Conservation (phyloP, 352 stramenopile genomes). For the Pythium sp. region DNA sequence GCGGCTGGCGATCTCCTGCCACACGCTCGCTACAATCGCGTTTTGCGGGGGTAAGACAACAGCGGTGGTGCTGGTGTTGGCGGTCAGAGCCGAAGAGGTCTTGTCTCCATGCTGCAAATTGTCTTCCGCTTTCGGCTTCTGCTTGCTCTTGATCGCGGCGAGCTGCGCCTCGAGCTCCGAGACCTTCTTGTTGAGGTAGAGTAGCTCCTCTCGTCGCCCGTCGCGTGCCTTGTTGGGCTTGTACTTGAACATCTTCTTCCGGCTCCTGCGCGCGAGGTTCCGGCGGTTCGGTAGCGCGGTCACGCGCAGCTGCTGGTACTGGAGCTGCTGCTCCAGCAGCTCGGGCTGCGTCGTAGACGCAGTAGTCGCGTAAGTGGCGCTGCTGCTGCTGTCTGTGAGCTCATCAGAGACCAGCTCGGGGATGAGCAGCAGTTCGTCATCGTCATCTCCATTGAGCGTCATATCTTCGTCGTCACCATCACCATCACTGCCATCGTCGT, state of each 20-base stretch:
- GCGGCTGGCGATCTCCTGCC: slow-evolving; percentile 39
- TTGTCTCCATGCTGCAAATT: background rate
- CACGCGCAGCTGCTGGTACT: slow-evolving; percentile 12
- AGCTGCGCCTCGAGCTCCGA: slow-evolving; percentile 40
- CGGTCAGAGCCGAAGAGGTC: background rate
- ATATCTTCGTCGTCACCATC: background rate
- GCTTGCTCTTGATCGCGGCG: slow-evolving; percentile 21
- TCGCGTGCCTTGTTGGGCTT: slow-evolving; percentile 40
- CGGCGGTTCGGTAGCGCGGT: slow-evolving; percentile 5
- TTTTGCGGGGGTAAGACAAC: background rate
- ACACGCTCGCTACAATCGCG: slow-evolving; percentile 18
- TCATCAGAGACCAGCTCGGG: background rate
- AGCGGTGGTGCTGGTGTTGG: no score
- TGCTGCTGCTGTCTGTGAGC: background rate
- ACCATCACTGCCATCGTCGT: background rate
- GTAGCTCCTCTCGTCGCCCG: slow-evolving; percentile 34
- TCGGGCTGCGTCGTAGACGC: background rate
- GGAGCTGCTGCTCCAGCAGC: background rate
- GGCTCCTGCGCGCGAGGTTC: slow-evolving; percentile 14
- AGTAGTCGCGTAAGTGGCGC: background rate
- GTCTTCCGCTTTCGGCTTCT: background rate
- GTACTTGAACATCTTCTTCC: slow-evolving; percentile 27
- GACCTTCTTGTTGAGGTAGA: slow-evolving; percentile 44
- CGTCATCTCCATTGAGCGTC: background rate
- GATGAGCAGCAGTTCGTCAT: slow-evolving; percentile 5